phyloP scores from a whole-genome alignment of 2,329 filamentous ascomycete genomes.

The Acarospora socialis region DNA sequence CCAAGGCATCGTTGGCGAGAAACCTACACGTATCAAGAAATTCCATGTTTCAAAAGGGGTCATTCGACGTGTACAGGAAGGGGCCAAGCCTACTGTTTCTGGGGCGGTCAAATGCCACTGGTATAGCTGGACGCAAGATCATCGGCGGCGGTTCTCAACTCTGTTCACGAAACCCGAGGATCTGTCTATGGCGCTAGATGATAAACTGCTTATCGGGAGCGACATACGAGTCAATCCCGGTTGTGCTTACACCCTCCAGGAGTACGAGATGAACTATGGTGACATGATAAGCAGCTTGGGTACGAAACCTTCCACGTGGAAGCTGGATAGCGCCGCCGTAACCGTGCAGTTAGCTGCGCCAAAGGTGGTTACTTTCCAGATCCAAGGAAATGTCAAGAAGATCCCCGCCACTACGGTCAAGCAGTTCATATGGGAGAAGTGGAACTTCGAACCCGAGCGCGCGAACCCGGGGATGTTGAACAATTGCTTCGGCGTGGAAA shows the following conservation, averaged over 20 bases:
- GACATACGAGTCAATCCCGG: too few relatives aligned
- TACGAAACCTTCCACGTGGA: not conserved
- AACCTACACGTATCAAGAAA: not conserved
- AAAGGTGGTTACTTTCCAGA: not conserved
- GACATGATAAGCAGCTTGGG: not conserved
- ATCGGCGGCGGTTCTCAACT: not conserved
- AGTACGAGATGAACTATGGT: not conserved
- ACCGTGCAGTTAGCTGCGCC: not conserved
- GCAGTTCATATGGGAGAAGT: not conserved
- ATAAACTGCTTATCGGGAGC: slow-evolving; percentile 1
- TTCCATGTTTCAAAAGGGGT: not conserved
- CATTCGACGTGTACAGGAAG: not conserved
- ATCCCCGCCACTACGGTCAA: not conserved
- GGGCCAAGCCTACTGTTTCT: not conserved
- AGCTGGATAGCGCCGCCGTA: not conserved
- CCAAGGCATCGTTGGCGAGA: not conserved
- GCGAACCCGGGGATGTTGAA: not conserved
- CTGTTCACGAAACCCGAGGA: not conserved
- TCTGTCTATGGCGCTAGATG: not conserved
- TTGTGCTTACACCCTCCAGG: too few relatives aligned
- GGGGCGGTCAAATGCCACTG: not conserved
- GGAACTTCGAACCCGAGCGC: not conserved
- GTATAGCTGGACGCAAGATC: not conserved
- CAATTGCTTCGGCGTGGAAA: not conserved
- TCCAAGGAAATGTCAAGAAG: not conserved